A percentile compares a stretch with the other conserved stretches of the same genome.
phyloP scores from a whole-genome alignment of 805 yeast genomes.

The Kazachstania taianensis region DNA sequence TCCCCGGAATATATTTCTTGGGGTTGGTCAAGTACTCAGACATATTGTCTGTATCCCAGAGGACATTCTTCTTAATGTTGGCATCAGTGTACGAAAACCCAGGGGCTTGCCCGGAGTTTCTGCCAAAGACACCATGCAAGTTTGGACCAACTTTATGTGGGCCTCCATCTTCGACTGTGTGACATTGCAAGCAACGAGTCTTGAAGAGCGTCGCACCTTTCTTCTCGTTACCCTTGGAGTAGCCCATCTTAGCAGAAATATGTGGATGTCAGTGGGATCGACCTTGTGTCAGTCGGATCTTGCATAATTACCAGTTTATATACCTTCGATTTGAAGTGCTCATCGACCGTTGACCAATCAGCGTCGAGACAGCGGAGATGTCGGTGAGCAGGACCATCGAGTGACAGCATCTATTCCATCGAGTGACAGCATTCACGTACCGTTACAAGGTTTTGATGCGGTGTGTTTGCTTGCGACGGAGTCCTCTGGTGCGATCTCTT shows the following conservation, averaged over 20 bases:
- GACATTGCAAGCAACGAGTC: conserved; percentile 98
- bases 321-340: neutral
- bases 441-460: neutral
- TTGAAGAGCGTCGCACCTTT: conserved; percentile 98
- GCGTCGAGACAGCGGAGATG: neutral
- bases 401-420: neutral
- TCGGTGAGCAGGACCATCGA: neutral
- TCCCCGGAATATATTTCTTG: conserved; percentile 99
- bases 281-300: neutral
- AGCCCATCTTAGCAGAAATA: no score
- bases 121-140: conserved; percentile 88
- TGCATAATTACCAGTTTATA: neutral
- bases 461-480: neutral
- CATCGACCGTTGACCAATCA: neutral
- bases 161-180: conserved; percentile 92
- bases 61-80: conserved; percentile 89
- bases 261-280: neutral
- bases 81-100: conserved; percentile 98
- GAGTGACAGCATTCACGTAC: neutral
- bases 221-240: conserved; percentile 35
- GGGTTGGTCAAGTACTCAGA: conserved; percentile 97
- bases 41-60: conserved; percentile 82
- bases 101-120: conserved; percentile 82
- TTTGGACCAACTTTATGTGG: conserved; percentile 99
- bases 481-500: neutral